Percentiles rank a stretch among this genome's conserved stretches.
These are phyloP conservation scores for Elsinoe batatas DNA, from an alignment of 2,329 filamentous ascomycete genomes.

Conservation along the genomic window DNA sequence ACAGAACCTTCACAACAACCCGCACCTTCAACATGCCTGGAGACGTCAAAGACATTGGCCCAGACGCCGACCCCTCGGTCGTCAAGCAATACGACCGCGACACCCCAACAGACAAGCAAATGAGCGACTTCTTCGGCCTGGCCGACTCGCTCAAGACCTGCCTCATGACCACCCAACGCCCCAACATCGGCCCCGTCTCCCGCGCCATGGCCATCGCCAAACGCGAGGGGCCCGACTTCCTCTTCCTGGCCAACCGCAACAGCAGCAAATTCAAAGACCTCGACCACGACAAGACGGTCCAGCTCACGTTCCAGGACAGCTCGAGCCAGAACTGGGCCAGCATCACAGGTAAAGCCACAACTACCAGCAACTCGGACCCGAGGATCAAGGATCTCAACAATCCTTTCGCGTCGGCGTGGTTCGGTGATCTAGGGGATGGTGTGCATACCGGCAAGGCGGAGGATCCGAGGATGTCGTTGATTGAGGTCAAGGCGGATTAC, in stretches of 20 bases:
- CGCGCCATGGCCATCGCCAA: slow-evolving; percentile 44
- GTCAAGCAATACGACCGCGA: slow-evolving; percentile 40
- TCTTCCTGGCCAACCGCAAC: slow-evolving; percentile 41
- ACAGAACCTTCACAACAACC: background rate
- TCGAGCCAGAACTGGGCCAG: slow-evolving; percentile 40
- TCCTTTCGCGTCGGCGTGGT: slow-evolving; percentile 35
- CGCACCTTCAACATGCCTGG: slow-evolving; percentile 36
- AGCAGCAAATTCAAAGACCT: slow-evolving; percentile 40
- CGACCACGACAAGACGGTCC: slow-evolving; percentile 28
- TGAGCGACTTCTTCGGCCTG: slow-evolving; percentile 39
- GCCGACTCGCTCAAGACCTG: slow-evolving; percentile 38
- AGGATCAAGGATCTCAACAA: slow-evolving; percentile 40
- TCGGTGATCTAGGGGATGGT: slow-evolving; percentile 42
- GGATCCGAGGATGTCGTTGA: slow-evolving; percentile 39
- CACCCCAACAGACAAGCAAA: slow-evolving; percentile 35
- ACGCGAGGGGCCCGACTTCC: slow-evolving; percentile 45
- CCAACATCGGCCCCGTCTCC: slow-evolving; percentile 34
- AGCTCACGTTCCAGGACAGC: slow-evolving; percentile 39
- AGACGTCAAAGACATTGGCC: slow-evolving; percentile 33
- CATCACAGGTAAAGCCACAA: slow-evolving; percentile 35
- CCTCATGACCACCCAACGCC: slow-evolving; percentile 34
- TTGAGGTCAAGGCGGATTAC: slow-evolving; percentile 30
- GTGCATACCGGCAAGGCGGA: slow-evolving; percentile 37
- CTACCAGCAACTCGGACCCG: slow-evolving; percentile 34
- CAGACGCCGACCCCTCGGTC: slow-evolving; percentile 38